A percentile compares a stretch with the other conserved stretches of the same genome.
These are phyloP conservation scores for Glarea lozoyensis DNA, from an alignment of 495 filamentous ascomycete species.

Conservation along the genomic window DNA sequence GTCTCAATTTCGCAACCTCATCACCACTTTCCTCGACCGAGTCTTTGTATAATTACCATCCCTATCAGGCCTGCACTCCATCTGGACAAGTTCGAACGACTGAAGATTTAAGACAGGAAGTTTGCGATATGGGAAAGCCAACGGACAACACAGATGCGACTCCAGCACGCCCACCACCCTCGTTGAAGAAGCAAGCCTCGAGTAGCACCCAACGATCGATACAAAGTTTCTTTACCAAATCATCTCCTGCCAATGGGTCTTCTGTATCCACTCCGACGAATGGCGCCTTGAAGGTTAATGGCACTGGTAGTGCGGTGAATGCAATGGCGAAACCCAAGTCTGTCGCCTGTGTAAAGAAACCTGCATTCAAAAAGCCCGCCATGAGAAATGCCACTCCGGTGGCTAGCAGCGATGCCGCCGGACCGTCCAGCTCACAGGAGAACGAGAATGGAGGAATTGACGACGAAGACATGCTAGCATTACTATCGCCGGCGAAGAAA, in stretches of 20 bases:
- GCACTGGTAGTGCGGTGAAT: constrained; percentile 35
- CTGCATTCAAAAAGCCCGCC: constrained; percentile 26
- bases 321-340: constrained; percentile 22
- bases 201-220: constrained; percentile 61
- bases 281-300: constrained; percentile 24
- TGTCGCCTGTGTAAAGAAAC: constrained; percentile 17
- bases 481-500: constrained; percentile 30
- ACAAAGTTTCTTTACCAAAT: constrained; percentile 72
- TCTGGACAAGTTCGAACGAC: too few species aligned
- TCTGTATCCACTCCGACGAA: constrained; percentile 8
- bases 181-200: constrained; percentile 20
- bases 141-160: constrained; percentile 10
- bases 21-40: neutral
- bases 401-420: constrained; percentile 65
- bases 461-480: constrained; percentile 34
- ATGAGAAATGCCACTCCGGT: constrained; percentile 55
- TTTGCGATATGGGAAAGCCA: constrained; percentile 1
- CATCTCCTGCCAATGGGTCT: constrained; percentile 30
- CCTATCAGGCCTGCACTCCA: neutral
- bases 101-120: too few species aligned
- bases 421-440: constrained; percentile 48
- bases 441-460: constrained; percentile 29
- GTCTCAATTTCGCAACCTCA: neutral
- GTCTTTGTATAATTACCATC: neutral
- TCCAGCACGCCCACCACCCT: constrained; percentile 25